These are phyloP conservation scores for Beauveria varroae DNA, from an alignment of 2,329 filamentous ascomycete genomes.

Conservation along the genomic window DNA sequence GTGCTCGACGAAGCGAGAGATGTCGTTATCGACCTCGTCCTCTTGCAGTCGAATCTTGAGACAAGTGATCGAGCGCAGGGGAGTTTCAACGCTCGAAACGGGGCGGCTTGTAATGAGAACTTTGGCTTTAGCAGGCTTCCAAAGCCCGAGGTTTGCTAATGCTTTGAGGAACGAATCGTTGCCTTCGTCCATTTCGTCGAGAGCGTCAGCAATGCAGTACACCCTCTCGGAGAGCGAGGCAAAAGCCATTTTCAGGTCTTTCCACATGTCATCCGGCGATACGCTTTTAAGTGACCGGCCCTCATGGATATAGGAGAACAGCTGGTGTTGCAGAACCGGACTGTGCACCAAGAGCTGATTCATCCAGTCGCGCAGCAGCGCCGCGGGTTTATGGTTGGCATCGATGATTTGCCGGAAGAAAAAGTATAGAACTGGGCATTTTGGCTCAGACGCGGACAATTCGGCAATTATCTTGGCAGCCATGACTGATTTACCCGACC, in stretches of 20 bases:
- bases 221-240: slow-evolving; percentile 17
- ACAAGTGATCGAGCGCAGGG: slow-evolving; percentile 20
- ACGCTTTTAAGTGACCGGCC: not conserved
- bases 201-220: slow-evolving; percentile 34
- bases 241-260: slow-evolving; percentile 15
- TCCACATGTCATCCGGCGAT: not conserved
- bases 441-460: not conserved
- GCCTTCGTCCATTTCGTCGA: slow-evolving; percentile 40
- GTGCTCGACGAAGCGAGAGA: not conserved
- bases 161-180: slow-evolving; percentile 27
- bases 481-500: slow-evolving; percentile 31
- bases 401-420: slow-evolving; percentile 33
- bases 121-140: slow-evolving; percentile 27
- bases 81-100: slow-evolving; percentile 21
- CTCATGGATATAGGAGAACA: slow-evolving; percentile 24
- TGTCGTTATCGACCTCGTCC: slow-evolving; percentile 1
- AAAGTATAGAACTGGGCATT: slow-evolving; percentile 27
- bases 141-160: slow-evolving; percentile 25
- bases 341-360: slow-evolving; percentile 24
- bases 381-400: slow-evolving; percentile 24
- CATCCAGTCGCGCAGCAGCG: slow-evolving; percentile 28
- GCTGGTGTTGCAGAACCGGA: slow-evolving; percentile 19
- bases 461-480: slow-evolving; percentile 20
- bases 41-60: slow-evolving; percentile 27
- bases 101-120: slow-evolving; percentile 37